phyloP scores from a whole-genome alignment of 2,329 filamentous ascomycete species.

The Aspergillus tubingensis region DNA sequence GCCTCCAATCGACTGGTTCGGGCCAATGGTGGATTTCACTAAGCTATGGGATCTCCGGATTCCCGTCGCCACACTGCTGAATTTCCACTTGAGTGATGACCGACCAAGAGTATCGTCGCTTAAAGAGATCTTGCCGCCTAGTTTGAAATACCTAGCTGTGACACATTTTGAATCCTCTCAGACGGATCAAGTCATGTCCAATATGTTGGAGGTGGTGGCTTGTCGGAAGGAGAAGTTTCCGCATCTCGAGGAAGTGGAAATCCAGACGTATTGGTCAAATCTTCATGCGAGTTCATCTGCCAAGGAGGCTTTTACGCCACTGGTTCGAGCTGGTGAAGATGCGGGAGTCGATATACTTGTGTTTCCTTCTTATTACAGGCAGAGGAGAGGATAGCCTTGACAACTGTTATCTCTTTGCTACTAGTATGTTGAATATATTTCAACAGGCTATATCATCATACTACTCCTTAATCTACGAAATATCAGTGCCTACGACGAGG shows the following conservation, averaged over 20 bases:
- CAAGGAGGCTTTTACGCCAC: neutral
- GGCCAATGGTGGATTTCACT: conserved; percentile 7
- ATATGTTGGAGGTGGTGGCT: neutral
- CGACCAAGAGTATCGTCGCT: neutral
- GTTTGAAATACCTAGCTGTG: neutral
- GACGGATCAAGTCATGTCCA: neutral
- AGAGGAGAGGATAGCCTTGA: neutral
- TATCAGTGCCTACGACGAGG: too few relatives aligned
- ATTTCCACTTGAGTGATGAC: neutral
- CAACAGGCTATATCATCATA: too few relatives aligned
- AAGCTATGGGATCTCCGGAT: neutral
- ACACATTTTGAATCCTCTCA: neutral
- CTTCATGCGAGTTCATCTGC: neutral
- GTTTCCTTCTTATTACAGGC: neutral
- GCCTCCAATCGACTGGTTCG: conserved; percentile 3
- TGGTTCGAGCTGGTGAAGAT: neutral
- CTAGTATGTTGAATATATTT: neutral
- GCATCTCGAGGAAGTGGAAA: neutral
- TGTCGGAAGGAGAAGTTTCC: neutral
- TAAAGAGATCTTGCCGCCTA: neutral
- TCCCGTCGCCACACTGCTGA: neutral
- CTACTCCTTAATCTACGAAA: too few relatives aligned
- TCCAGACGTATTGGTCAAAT: neutral
- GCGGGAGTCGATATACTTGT: neutral
- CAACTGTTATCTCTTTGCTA: neutral